phyloP scores from a whole-genome alignment of 2,329 filamentous ascomycete genomes.

The Fusarium brachygibbosum region DNA sequence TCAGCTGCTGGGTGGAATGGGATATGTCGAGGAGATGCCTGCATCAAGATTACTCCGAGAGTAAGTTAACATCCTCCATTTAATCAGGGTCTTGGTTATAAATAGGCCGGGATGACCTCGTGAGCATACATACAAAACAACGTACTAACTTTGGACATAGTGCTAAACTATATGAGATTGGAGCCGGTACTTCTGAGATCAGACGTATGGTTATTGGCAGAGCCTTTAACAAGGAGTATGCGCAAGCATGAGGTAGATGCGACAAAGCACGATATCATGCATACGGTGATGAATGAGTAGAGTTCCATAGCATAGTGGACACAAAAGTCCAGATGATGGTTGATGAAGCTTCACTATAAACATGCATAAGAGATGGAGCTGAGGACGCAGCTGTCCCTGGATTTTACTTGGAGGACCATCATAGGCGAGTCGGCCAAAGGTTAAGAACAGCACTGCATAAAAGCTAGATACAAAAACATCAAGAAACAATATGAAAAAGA shows the following conservation, averaged over 20 bases:
- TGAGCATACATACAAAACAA: background rate
- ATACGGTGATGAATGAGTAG: background rate
- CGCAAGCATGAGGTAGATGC: slow-evolving; percentile 48
- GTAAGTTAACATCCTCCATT: slow-evolving; percentile 55
- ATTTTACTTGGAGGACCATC: slow-evolving; percentile 1
- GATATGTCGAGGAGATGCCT: slow-evolving; percentile 95
- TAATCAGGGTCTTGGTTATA: background rate
- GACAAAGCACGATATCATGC: background rate
- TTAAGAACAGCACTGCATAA: background rate
- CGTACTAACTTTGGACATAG: slow-evolving; percentile 56
- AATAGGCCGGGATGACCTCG: slow-evolving; percentile 1
- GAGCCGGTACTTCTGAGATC: slow-evolving; percentile 94
- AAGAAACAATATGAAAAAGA: background rate
- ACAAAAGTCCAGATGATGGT: background rate
- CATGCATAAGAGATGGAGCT: background rate
- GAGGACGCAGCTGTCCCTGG: slow-evolving; percentile 21
- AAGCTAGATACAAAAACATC: background rate
- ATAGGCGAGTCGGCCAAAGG: background rate
- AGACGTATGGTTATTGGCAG: slow-evolving; percentile 94
- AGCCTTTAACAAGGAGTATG: slow-evolving; percentile 90
- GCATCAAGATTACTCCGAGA: slow-evolving; percentile 85
- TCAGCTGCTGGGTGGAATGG: slow-evolving; percentile 94
- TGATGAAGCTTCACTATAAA: background rate
- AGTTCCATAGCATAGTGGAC: background rate
- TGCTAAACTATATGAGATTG: slow-evolving; percentile 92